These are phyloP conservation scores for Schizosaccharomyces cryophilus DNA, from an alignment of 805 yeast genomes.

Conservation along the genomic window DNA sequence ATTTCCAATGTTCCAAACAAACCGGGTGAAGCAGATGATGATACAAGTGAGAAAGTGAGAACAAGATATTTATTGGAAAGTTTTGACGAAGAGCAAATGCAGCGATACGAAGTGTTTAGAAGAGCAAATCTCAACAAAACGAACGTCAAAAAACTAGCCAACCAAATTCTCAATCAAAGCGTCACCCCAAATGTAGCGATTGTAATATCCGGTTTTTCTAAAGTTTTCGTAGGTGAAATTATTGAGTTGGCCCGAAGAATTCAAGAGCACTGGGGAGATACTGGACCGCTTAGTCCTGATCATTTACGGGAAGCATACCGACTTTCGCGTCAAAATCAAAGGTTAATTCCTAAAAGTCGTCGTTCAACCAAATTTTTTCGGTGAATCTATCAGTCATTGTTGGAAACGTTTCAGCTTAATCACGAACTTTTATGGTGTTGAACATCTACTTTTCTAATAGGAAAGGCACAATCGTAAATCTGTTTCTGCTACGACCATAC, in stretches of 20 bases:
- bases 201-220: constrained; percentile 64
- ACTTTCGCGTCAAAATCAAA: constrained; percentile 33
- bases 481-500: too few species aligned
- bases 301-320: constrained; percentile 81
- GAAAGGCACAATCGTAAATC: too few species aligned
- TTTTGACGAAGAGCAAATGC: constrained; percentile 62
- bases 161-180: constrained; percentile 53
- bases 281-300: constrained; percentile 42
- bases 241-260: constrained; percentile 30
- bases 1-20: neutral
- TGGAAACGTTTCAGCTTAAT: too few species aligned
- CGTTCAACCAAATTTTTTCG: neutral
- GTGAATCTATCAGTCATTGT: neutral
- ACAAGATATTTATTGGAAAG: constrained; percentile 12
- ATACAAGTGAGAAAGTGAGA: neutral
- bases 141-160: constrained; percentile 59
- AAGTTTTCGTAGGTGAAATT: constrained; percentile 72
- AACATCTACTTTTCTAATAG: too few species aligned
- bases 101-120: constrained; percentile 64
- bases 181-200: constrained; percentile 60
- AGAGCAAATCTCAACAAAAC: constrained; percentile 50
- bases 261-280: constrained; percentile 16
- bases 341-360: neutral
- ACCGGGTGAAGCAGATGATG: neutral
- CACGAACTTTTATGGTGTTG: too few species aligned